Base-by-base conservation (phyloP, 179 eudicot genomes). In the Gypsophila paniculata region DNA sequence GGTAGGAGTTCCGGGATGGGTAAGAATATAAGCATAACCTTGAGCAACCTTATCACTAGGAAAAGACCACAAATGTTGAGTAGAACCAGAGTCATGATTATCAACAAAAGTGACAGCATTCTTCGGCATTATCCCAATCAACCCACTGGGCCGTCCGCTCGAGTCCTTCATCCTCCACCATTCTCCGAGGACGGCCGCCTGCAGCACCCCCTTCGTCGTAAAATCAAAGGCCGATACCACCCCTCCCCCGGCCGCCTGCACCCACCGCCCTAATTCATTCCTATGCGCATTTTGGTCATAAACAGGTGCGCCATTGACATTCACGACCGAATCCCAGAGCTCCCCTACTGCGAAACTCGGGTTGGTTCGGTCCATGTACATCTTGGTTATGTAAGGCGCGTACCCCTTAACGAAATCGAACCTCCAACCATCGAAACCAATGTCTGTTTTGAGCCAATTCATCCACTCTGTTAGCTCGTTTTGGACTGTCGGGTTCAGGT, bases 81-180 rank as follows among this genome's bases (percentile, higher is more conserved):
- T 68, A 8, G 71, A 68, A 17, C 71, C 71, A 26, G 71, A 51
- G n/a, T 68, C 71, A 17, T 68, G 71, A 52, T 68, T 68, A 68
- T 68, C 71, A 17, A 68, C 26, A 32, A 68, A 68, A 51, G 71
- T 68, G 8, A 68, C 60, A 0, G 71, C 59, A 4, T 68, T 51
- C 2, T 51, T 52, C 0, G 71, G 71, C 60, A 32, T 25, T 49
- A 29, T 68, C 3, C 71, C 71, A 17, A 68, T 68, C 17, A 68
- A 52, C 0, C 71, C 71, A 32, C 44, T 68, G 0, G 71, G 71
- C 14, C 46, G 29, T 2, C 71, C 71, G 51, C 17, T 29, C 26
- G 71, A 29, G 14, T 68, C 71, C 42, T 29, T 68, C 71, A 68
- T 68, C n/a, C 71, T 26, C 71, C 71, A 68, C 71, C 71, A 68